Evolutionary conservation across 2,329 filamentous ascomycete species (phyloP), one percentile per base, ranked within the genome.

Genomic region (Zymoseptoria ardabiliae): DNA sequence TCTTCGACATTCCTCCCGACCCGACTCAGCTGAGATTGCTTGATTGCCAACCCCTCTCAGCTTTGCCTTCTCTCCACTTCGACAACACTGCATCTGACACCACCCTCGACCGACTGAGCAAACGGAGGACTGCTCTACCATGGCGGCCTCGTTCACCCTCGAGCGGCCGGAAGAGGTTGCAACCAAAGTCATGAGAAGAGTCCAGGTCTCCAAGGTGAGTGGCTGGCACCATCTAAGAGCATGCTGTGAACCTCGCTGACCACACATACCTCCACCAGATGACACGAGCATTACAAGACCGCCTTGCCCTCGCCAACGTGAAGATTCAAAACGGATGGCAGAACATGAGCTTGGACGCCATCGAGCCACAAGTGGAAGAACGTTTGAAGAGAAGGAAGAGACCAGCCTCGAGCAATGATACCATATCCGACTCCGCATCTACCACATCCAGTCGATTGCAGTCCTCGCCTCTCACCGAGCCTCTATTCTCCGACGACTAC

Each of bases 291-390:
- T 81, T 99, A 58, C 91, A 97, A 78, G 91, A 96, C 79, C 90
- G 93, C 64, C 85, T 99, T 61, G 93, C 94, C 60, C 85, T 97
- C 65, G 94, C 94, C 73, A 94, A 95, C 76, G 94, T 97, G 83
- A 97, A 97, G 79, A 91, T 94, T 67, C 91, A 95, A 77, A 89
- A 96, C 78, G 92, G 92, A 73, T 95, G 91, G 87, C 89, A 97
- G 76, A 90, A 94, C 75, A 83, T 96, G 73, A 90, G 88, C 63
- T 84, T 95, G 70, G 90, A 91, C 73, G 86, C 82, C 62, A 90
- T 96, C 76, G 91, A 96, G 76, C 90, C 91, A 55, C 89, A 87
- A 73, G 79, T 93, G 63, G 88, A 93, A 72, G 84, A 91, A 72
- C 85, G 93, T 76, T 81, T 92, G 72, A 85, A 88, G 76, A 83